Percentiles rank a stretch among this genome's conserved stretches.
phyloP scores from a whole-genome alignment of 495 filamentous ascomycete genomes.

The Astrothelium subdiscretum region DNA sequence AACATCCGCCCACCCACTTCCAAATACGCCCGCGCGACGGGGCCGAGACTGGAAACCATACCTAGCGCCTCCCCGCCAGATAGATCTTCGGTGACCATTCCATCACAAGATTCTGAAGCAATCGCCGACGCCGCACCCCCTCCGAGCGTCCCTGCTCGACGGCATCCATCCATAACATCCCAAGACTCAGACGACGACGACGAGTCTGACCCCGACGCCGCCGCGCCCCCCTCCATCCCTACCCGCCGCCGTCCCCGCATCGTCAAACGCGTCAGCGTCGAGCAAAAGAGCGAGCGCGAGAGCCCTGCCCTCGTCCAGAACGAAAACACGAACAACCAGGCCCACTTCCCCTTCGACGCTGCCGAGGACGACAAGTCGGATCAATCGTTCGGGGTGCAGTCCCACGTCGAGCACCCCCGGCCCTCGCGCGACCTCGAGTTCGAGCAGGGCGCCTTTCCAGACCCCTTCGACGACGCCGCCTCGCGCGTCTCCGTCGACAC shows the following conservation, averaged over 20 bases:
- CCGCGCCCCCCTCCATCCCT: not conserved
- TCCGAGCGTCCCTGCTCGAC: not conserved
- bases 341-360: slow-evolving; percentile 13
- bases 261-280: slow-evolving; percentile 12
- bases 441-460: not conserved
- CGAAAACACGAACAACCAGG: slow-evolving; percentile 6
- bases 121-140: not conserved
- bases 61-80: not conserved
- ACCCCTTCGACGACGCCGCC: not conserved
- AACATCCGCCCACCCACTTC: not conserved
- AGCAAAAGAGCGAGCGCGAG: slow-evolving; percentile 9
- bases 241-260: slow-evolving; percentile 4
- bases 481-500: not conserved
- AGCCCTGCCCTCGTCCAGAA: not conserved
- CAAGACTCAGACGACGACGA: not conserved
- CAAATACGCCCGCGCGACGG: not conserved
- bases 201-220: not conserved
- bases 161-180: not conserved
- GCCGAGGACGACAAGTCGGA: not conserved
- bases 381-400: not conserved
- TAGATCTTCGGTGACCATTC: not conserved
- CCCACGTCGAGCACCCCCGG: not conserved
- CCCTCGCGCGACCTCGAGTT: slow-evolving; percentile 1
- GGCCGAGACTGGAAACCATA: not conserved
- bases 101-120: not conserved